These are phyloP conservation scores for Trifolium repens DNA, from an alignment of 306 rosid species.

Conservation along the genomic window DNA sequence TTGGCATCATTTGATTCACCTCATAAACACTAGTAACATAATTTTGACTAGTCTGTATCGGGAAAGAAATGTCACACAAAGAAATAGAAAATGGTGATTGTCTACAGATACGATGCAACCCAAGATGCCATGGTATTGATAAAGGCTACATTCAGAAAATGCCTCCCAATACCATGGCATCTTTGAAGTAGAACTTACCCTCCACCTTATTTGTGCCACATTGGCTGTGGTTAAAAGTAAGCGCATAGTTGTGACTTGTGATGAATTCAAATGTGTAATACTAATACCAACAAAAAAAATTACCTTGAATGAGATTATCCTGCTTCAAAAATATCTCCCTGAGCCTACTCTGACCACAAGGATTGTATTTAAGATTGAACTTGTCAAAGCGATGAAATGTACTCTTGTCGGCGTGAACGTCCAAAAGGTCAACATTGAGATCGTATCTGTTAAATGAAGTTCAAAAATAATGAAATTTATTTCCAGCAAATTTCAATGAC, in stretches of 20 bases:
- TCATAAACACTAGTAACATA: not conserved
- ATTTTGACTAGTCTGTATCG: not conserved
- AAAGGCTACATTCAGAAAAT: not conserved
- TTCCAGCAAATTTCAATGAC: conserved; percentile 22
- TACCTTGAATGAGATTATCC: conserved; percentile 99
- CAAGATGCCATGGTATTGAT: not conserved
- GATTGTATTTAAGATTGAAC: conserved; percentile 96
- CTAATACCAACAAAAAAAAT: conserved; percentile 6
- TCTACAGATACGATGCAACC: not conserved
- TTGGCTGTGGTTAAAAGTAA: conserved; percentile 25
- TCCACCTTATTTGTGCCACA: not conserved
- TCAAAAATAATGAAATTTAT: conserved; percentile 31
- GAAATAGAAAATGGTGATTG: not conserved
- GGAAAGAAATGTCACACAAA: not conserved
- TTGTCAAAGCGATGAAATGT: conserved; percentile 99
- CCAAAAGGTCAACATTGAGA: conserved; percentile 99
- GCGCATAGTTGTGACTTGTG: not conserved
- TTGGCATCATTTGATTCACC: not conserved
- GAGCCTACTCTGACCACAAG: conserved; percentile 99
- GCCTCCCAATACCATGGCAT: not conserved
- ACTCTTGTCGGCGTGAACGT: conserved; percentile 99
- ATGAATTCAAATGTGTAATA: conserved; percentile 20
- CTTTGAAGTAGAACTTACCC: conserved; percentile 16
- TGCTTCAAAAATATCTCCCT: conserved; percentile 97
- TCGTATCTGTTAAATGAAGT: conserved; percentile 72